Evolutionary conservation across 1,284 basidiomycete genomes (phyloP), one percentile per base, ranked within the genome.

Genomic region (Omphalotus olearius): DNA sequence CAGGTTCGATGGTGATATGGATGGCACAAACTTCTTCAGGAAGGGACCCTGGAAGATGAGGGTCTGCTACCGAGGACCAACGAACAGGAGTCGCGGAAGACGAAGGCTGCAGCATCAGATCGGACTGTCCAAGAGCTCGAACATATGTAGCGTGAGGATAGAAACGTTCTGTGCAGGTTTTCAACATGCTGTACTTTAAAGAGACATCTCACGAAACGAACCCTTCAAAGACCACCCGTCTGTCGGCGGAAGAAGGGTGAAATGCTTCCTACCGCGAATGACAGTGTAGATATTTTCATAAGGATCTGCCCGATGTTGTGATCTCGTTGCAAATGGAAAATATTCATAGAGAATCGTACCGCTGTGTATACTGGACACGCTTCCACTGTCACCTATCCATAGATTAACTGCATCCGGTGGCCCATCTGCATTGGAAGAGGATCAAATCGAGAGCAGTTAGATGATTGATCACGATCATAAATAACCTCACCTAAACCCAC

Each of bases 271-370:
- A 3, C 93, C 93, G 49, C 88, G 79, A 47, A 94, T 71, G 25
- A 97, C 91, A 9, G 85, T 80, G 66, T 96, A 96, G 47, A 96
- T 80, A 64, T 96, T 97, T 69, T 96, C 93, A 61, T 94, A 96
- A 1, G 90, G 91, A 67, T 93, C 91, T 91, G 59, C 59, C 45
- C 25, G 33, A 14, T n/a, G 11, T 16, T 14, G 14, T 2, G 25
- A 11, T 13, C 43, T 45, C 18, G 3, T 17, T 17, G 4, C 25
- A 9, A 20, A 28, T 3, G 28, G 11, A 16, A 23, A 16, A 18
- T 3, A 40, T 28, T 26, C 36, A 36, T 55, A 48, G 37, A 38
- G 35, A 11, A 2, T 52, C 71, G 45, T 59, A 90, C 91, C 92
- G 61, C 82, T 88, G 64, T 97, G 93, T 43, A 95, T 78, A 51